phyloP scores from a whole-genome alignment of 768 basidiomycete species.

The Aureoboletus auriporus region DNA sequence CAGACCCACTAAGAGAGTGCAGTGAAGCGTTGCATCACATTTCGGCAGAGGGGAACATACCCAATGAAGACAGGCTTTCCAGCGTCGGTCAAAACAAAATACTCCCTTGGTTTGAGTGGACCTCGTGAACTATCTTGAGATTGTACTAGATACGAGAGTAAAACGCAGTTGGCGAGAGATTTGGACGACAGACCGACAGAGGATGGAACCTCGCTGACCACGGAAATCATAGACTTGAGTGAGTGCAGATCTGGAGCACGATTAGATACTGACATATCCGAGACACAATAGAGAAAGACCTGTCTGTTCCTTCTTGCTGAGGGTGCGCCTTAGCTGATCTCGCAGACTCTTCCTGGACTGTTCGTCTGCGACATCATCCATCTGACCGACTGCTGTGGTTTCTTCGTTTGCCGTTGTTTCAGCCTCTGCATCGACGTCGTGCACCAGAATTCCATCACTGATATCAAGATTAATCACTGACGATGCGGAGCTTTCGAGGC shows the following conservation, averaged over 20 bases:
- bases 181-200: constrained; percentile 15
- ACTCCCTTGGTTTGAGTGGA: constrained; percentile 60
- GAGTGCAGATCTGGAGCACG: constrained; percentile 9
- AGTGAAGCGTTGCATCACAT: background rate
- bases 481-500: constrained; percentile 62
- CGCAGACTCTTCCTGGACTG: constrained; percentile 61
- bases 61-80: constrained; percentile 97
- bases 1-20: constrained; percentile 40
- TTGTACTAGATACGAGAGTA: background rate
- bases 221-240: constrained; percentile 11
- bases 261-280: constrained; percentile 9
- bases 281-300: constrained; percentile 32
- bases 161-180: constrained; percentile 1
- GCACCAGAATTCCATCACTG: constrained; percentile 65
- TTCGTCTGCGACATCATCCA: constrained; percentile 45
- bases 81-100: constrained; percentile 91
- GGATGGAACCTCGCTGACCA: constrained; percentile 35
- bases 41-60: constrained; percentile 36
- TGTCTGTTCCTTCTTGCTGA: constrained; percentile 48
- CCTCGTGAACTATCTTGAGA: constrained; percentile 13
- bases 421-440: constrained; percentile 63
- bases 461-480: constrained; percentile 66
- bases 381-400: constrained; percentile 41
- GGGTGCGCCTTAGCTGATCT: constrained; percentile 66
- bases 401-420: constrained; percentile 55